Evolutionary conservation across 2,329 filamentous ascomycete genomes (phyloP).

Genomic region (Pseudogymnoascus sp.): DNA sequence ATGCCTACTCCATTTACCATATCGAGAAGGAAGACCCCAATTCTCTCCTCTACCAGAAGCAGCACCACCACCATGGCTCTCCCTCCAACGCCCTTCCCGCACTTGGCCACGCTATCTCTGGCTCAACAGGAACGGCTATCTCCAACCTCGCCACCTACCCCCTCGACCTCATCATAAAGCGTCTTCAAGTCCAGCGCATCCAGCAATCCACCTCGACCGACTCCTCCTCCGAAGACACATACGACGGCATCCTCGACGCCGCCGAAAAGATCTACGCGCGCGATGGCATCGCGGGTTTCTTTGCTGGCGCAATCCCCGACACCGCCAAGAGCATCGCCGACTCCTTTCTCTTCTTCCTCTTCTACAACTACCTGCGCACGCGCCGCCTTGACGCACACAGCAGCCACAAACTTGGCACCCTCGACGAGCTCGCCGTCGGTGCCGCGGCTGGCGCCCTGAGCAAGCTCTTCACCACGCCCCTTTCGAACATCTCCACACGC

Average conservation of each 20-base stretch:
- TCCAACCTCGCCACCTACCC: constrained; percentile 76
- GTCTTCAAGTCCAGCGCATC: constrained; percentile 66
- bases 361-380: constrained; percentile 53
- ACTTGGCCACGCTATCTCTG: constrained; percentile 73
- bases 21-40: constrained; percentile 32
- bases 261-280: constrained; percentile 60
- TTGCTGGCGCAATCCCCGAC: constrained; percentile 56
- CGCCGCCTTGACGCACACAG: constrained; percentile 24
- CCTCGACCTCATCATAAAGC: constrained; percentile 71
- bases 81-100: constrained; percentile 51
- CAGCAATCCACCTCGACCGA: constrained; percentile 39
- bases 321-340: constrained; percentile 63
- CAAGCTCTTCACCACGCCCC: constrained; percentile 69
- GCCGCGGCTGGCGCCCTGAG: constrained; percentile 67
- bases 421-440: constrained; percentile 71
- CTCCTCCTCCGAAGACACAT: constrained; percentile 37
- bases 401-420: constrained; percentile 24
- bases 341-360: constrained; percentile 80
- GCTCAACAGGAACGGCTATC: constrained; percentile 68
- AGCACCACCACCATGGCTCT: constrained; percentile 26
- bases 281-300: constrained; percentile 67
- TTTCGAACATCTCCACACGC: constrained; percentile 73
- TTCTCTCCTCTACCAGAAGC: constrained; percentile 33
- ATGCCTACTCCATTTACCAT: constrained; percentile 27
- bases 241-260: constrained; percentile 61